A percentile compares a stretch with the other conserved stretches of the same genome.
Evolutionary conservation across 1,284 basidiomycete genomes (phyloP).

Genomic region (Quambalaria eucalypti): DNA sequence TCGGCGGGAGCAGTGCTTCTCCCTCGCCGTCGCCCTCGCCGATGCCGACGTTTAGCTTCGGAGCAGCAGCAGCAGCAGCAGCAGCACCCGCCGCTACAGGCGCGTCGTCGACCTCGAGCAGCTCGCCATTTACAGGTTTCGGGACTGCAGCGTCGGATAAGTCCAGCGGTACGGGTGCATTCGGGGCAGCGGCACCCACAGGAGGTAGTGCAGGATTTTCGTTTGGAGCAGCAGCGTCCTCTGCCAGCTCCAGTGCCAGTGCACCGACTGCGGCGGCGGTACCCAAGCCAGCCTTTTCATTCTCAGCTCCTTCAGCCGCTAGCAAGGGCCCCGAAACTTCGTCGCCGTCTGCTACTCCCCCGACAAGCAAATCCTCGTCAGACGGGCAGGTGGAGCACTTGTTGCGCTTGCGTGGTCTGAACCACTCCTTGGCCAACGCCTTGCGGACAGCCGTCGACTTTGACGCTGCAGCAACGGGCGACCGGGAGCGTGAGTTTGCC

Average conservation of each 20-base stretch:
- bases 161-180: no score
- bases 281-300: neutral
- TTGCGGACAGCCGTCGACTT: neutral
- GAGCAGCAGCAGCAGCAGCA: neutral
- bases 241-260: neutral
- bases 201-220: neutral
- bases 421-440: neutral
- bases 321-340: neutral
- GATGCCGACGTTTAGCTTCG: neutral
- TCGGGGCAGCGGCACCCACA: neutral
- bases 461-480: neutral
- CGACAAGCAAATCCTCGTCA: neutral
- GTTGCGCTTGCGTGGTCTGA: neutral
- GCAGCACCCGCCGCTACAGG: neutral
- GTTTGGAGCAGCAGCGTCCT: neutral
- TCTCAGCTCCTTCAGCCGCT: neutral
- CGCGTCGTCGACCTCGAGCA: neutral
- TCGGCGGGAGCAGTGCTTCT: neutral
- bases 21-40: neutral
- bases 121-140: neutral
- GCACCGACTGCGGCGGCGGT: no score
- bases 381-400: neutral
- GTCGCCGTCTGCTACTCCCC: neutral
- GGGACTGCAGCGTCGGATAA: no score
- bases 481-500: neutral